Conservation (phyloP, 768 basidiomycete species). For the Termitomyces sp. region DNA sequence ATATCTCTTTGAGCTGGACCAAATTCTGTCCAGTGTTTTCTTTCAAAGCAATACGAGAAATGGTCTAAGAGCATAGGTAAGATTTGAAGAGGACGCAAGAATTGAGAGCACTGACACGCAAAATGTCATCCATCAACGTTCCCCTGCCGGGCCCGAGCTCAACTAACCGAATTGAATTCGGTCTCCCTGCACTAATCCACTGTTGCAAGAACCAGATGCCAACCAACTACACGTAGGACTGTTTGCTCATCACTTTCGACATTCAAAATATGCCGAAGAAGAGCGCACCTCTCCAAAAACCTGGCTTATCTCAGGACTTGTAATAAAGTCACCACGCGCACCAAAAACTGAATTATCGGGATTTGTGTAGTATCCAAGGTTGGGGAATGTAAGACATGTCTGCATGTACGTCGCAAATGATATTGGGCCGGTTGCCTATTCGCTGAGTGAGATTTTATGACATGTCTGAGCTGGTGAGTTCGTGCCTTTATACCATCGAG, state of each 20-base stretch:
- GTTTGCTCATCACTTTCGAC: conserved; percentile 37
- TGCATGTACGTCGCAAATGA: conserved; percentile 90
- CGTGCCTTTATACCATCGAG: conserved; percentile 70
- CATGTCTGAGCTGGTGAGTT: not conserved
- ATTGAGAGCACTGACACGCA: conserved; percentile 56
- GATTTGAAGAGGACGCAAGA: not conserved
- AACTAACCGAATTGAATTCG: conserved; percentile 60
- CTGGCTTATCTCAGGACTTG: conserved; percentile 95
- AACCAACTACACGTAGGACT: conserved; percentile 56
- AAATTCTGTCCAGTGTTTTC: conserved; percentile 8
- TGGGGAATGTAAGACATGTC: conserved; percentile 85
- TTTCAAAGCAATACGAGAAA: conserved; percentile 43
- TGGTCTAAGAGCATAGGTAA: conserved; percentile 35
- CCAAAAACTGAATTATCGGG: conserved; percentile 77
- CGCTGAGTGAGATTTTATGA: conserved; percentile 7
- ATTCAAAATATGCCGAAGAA: conserved; percentile 3
- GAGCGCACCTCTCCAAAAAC: conserved; percentile 89
- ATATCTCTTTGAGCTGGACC: conserved; percentile 44
- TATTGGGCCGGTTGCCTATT: conserved; percentile 84
- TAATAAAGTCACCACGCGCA: conserved; percentile 86
- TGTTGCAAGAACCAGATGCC: conserved; percentile 84
- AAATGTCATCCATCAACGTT: conserved; percentile 85
- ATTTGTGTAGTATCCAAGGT: conserved; percentile 90
- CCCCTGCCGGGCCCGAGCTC: conserved; percentile 95
- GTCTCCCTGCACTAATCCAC: conserved; percentile 55